Evolutionary conservation across 108 stramenopile species (phyloP).

Genomic region (Cyclostephanos tholiformis): DNA sequence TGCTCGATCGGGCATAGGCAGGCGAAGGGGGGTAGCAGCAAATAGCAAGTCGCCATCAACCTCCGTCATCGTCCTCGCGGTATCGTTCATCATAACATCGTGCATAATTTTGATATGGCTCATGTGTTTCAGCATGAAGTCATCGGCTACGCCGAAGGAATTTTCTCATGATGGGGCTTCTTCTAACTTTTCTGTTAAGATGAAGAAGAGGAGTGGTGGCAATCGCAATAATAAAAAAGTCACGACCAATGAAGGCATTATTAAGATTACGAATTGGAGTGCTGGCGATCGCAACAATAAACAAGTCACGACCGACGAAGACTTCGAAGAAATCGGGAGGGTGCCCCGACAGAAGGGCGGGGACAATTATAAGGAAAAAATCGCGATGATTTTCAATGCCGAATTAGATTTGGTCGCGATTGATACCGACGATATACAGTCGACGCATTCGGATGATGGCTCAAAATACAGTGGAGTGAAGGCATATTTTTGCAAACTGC

Average conservation of each 20-base stretch:
- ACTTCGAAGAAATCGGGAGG: background rate
- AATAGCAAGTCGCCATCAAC: slow-evolving; percentile 1
- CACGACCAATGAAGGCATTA: no score
- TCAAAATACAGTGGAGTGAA: background rate
- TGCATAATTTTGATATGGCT: background rate
- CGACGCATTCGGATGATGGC: background rate
- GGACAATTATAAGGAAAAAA: background rate
- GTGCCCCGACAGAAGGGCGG: background rate
- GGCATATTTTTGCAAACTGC: slow-evolving; percentile 4
- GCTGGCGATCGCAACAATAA: background rate
- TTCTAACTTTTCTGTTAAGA: background rate
- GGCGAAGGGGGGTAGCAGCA: slow-evolving; percentile 5
- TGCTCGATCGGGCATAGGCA: slow-evolving; percentile 9
- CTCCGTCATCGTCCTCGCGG: slow-evolving; percentile 7
- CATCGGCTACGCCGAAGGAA: background rate
- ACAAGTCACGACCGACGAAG: no score
- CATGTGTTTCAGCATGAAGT: background rate
- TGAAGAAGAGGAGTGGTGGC: background rate
- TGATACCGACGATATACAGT: background rate
- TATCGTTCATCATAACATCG: background rate
- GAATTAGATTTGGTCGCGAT: slow-evolving; percentile 8
- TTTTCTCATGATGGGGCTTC: no score
- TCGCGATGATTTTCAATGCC: background rate
- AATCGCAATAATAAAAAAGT: background rate
- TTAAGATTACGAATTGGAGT: background rate